Evolutionary conservation across 441 rosid genomes (phyloP).

Genomic region (Arabidopsis lyrata): DNA sequence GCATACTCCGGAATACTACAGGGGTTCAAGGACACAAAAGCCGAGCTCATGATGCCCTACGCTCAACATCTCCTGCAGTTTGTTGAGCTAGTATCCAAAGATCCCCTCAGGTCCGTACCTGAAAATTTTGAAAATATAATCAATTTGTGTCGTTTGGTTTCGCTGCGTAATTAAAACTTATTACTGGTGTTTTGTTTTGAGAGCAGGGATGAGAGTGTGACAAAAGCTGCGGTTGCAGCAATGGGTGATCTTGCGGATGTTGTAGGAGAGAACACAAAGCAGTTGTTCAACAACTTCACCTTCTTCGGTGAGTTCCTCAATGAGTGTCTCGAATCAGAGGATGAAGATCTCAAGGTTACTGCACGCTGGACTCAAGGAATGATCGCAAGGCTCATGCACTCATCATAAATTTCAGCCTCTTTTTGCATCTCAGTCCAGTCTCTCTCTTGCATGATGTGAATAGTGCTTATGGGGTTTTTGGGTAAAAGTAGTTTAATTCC

Average conservation of each 20-base stretch:
- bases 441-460: slow-evolving; percentile 10
- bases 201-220: slow-evolving; percentile 83
- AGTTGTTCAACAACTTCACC: slow-evolving; percentile 63
- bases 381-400: slow-evolving; percentile 75
- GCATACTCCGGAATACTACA: slow-evolving; percentile 95
- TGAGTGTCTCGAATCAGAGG: slow-evolving; percentile 81
- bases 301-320: slow-evolving; percentile 71
- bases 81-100: slow-evolving; percentile 76
- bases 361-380: slow-evolving; percentile 89
- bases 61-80: slow-evolving; percentile 87
- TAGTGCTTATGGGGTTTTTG: not conserved
- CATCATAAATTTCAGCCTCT: not conserved
- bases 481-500: not conserved
- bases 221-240: slow-evolving; percentile 91
- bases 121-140: not conserved
- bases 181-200: not conserved
- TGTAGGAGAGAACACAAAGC: slow-evolving; percentile 75
- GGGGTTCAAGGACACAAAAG: slow-evolving; percentile 80
- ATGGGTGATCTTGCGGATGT: slow-evolving; percentile 97
- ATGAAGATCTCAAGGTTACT: slow-evolving; percentile 86
- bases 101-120: slow-evolving; percentile 58
- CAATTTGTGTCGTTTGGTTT: not conserved
- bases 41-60: slow-evolving; percentile 88
- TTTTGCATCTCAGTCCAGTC: not conserved
- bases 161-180: not conserved